Conservation (phyloP, 1,284 basidiomycete genomes). For the Ceratobasidium sp. region DNA sequence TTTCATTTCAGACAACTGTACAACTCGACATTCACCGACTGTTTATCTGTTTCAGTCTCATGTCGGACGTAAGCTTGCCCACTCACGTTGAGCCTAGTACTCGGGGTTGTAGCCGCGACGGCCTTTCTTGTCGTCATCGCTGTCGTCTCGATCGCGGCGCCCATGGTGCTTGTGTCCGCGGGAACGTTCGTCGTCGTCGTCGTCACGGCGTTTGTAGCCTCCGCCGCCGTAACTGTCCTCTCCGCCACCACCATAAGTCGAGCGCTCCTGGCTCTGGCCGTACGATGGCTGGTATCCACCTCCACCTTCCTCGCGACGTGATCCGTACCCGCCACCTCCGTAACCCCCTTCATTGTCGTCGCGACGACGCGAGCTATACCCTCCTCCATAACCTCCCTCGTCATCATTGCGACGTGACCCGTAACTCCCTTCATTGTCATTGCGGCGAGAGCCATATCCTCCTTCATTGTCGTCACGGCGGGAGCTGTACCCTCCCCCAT, state of each 20-base stretch:
- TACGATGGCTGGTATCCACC: neutral
- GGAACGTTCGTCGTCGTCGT: conserved; percentile 33
- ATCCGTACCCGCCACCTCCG: conserved; percentile 29
- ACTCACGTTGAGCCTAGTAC: conserved; percentile 12
- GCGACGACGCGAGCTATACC: conserved; percentile 3
- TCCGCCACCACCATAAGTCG: conserved; percentile 44
- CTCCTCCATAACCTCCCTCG: conserved; percentile 30
- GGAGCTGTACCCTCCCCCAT: conserved; percentile 26
- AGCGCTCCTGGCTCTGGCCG: conserved; percentile 17
- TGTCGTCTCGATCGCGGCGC: conserved; percentile 48
- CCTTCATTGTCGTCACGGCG: conserved; percentile 18
- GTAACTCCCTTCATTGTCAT: neutral
- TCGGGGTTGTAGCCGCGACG: conserved; percentile 35
- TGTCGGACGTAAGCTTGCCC: neutral
- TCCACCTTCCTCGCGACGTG: conserved; percentile 6
- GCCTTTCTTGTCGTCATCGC: conserved; percentile 53
- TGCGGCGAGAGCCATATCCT: conserved; percentile 22
- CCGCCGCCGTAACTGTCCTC: conserved; percentile 47
- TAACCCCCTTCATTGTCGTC: conserved; percentile 44
- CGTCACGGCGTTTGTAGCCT: conserved; percentile 26
- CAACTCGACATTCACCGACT: neutral
- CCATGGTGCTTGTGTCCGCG: neutral
- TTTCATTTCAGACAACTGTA: conserved; percentile 14
- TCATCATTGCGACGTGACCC: conserved; percentile 7
- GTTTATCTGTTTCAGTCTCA: neutral